Conservation (phyloP, 106 monocot species). For the Ottelia alismoides region DNA sequence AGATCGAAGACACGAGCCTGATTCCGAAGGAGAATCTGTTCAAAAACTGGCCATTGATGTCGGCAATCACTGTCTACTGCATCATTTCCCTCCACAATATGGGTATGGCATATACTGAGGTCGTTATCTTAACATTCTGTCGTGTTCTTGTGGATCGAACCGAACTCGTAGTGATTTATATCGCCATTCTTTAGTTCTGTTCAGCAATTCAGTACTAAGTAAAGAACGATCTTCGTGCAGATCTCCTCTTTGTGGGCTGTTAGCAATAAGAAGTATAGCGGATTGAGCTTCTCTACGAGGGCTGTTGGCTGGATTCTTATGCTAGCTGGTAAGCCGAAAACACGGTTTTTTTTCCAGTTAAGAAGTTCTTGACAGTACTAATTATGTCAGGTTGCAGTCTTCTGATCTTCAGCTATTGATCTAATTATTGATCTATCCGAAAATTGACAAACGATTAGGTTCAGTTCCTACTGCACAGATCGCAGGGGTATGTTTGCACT, state of each 20-base stretch:
- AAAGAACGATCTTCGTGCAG: constrained; percentile 9
- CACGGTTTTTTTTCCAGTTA: background rate
- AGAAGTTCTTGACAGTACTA: background rate
- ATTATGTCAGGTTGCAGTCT: constrained; percentile 32
- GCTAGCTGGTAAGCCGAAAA: constrained; percentile 31
- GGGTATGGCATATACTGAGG: constrained; percentile 64
- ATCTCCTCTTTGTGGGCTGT: constrained; percentile 70
- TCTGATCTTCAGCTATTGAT: no score
- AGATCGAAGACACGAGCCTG: constrained; percentile 1
- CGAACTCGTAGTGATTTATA: background rate
- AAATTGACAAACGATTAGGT: constrained; percentile 25
- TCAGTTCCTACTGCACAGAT: constrained; percentile 22
- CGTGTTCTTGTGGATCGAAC: background rate
- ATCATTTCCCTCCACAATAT: constrained; percentile 48
- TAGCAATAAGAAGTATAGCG: constrained; percentile 44
- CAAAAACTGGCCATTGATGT: constrained; percentile 58
- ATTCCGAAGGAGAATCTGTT: constrained; percentile 26
- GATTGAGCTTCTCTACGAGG: constrained; percentile 46
- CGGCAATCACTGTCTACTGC: constrained; percentile 38
- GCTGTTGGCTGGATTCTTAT: constrained; percentile 69
- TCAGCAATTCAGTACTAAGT: background rate
- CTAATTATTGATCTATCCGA: constrained; percentile 42
- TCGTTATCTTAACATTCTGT: constrained; percentile 2
- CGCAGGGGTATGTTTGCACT: constrained; percentile 48
- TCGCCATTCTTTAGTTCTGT: background rate